Percentiles rank a stretch among this genome's conserved stretches.
Conservation (phyloP, 2,329 filamentous ascomycete genomes). For the Phaeosphaeria sp. region DNA sequence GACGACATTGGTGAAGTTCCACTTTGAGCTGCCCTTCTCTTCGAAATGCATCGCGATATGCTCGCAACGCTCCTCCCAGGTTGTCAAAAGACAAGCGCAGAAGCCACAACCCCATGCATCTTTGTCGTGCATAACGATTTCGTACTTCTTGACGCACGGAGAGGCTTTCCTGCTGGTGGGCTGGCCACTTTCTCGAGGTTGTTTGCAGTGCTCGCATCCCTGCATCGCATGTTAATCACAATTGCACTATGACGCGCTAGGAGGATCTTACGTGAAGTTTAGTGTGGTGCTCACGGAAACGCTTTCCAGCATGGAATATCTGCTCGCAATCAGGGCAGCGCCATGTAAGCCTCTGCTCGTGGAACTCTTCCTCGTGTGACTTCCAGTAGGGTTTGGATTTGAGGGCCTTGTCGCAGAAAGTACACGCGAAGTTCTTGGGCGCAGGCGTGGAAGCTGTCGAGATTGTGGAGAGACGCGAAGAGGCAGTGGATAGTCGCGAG, state of each 20-base stretch:
- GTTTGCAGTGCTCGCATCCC: slow-evolving; percentile 69
- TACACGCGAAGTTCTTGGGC: slow-evolving; percentile 53
- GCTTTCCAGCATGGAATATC: slow-evolving; percentile 72
- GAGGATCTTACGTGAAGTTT: slow-evolving; percentile 63
- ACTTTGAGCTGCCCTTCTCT: slow-evolving; percentile 66
- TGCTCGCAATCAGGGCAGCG: slow-evolving; percentile 73
- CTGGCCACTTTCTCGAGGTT: slow-evolving; percentile 62
- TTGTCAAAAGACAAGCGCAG: slow-evolving; percentile 68
- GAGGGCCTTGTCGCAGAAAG: slow-evolving; percentile 67
- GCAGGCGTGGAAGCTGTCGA: slow-evolving; percentile 41
- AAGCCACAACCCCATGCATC: slow-evolving; percentile 75
- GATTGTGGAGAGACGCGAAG: slow-evolving; percentile 46
- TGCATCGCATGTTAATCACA: slow-evolving; percentile 24
- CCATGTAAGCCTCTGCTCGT: slow-evolving; percentile 72
- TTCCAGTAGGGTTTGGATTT: slow-evolving; percentile 75
- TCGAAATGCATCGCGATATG: slow-evolving; percentile 74
- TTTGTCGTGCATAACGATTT: slow-evolving; percentile 63
- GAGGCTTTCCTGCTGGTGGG: slow-evolving; percentile 63
- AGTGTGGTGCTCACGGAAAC: slow-evolving; percentile 72
- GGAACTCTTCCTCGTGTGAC: slow-evolving; percentile 72
- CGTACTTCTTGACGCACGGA: slow-evolving; percentile 48
- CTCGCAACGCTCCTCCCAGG: slow-evolving; percentile 71
- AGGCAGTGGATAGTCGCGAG: slow-evolving; percentile 46
- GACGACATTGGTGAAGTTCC: slow-evolving; percentile 73
- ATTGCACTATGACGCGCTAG: not conserved